Evolutionary conservation across 192 early-diverging fungal species (phyloP).

Genomic region (Dissophora globulifera): DNA sequence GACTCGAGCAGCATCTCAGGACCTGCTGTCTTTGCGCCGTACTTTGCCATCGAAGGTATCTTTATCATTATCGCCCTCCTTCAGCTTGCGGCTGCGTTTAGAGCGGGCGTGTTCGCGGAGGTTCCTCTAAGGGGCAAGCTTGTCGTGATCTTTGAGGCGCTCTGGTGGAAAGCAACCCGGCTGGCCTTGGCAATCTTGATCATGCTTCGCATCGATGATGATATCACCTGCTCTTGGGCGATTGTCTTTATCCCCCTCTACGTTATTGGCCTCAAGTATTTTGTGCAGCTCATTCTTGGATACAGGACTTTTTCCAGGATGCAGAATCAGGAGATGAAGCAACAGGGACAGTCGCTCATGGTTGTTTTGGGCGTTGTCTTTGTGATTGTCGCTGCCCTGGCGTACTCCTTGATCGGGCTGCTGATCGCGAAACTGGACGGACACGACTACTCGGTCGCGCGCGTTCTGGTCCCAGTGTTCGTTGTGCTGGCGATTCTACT

Average conservation of each 20-base stretch:
- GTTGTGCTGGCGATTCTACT: slow-evolving; percentile 65
- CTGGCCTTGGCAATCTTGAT: slow-evolving; percentile 75
- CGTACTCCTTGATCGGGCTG: slow-evolving; percentile 50
- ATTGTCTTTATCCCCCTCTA: slow-evolving; percentile 78
- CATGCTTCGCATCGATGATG: slow-evolving; percentile 66
- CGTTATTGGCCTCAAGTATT: slow-evolving; percentile 67
- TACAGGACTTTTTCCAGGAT: slow-evolving; percentile 50
- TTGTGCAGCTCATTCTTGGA: slow-evolving; percentile 56
- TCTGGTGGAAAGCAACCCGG: slow-evolving; percentile 75
- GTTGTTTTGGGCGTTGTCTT: slow-evolving; percentile 56
- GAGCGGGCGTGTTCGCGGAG: slow-evolving; percentile 11
- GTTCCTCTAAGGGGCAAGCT: slow-evolving; percentile 6
- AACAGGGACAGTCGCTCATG: slow-evolving; percentile 60
- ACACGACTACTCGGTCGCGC: slow-evolving; percentile 54
- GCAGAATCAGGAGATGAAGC: slow-evolving; percentile 56
- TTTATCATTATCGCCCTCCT: slow-evolving; percentile 64
- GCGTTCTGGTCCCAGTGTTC: slow-evolving; percentile 76
- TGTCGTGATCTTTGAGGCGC: slow-evolving; percentile 54
- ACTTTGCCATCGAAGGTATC: slow-evolving; percentile 82
- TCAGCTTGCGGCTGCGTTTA: slow-evolving; percentile 44
- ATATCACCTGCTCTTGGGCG: slow-evolving; percentile 68
- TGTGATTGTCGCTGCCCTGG: slow-evolving; percentile 55
- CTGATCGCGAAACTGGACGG: slow-evolving; percentile 53
- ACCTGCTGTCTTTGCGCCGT: slow-evolving; percentile 80
- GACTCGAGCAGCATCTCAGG: slow-evolving; percentile 68